phyloP scores from a whole-genome alignment of 768 basidiomycete genomes.

The Collybia mongolica region DNA sequence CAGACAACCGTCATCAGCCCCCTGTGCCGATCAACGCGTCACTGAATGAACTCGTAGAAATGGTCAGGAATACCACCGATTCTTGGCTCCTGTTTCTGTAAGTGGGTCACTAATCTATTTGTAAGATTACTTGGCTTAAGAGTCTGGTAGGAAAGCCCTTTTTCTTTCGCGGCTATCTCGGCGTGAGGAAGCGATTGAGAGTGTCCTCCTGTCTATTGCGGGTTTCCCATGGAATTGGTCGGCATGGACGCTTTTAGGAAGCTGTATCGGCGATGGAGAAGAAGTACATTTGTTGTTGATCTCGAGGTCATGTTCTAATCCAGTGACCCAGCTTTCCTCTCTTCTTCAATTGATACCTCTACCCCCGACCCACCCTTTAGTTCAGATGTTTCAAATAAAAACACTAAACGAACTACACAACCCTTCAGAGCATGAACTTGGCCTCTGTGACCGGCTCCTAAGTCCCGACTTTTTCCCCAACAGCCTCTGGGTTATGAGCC shows the following conservation, averaged over 20 bases:
- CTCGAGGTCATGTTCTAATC: slow-evolving; percentile 14
- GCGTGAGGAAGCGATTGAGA: slow-evolving; percentile 85
- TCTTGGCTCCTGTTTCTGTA: slow-evolving; percentile 87
- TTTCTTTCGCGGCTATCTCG: slow-evolving; percentile 78
- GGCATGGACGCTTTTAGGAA: slow-evolving; percentile 80
- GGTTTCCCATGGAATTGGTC: slow-evolving; percentile 94
- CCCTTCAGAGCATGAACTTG: slow-evolving; percentile 83
- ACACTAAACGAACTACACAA: slow-evolving; percentile 88
- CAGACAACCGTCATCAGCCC: slow-evolving; percentile 72
- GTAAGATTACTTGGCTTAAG: slow-evolving; percentile 6
- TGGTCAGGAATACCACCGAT: slow-evolving; percentile 59
- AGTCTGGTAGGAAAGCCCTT: slow-evolving; percentile 65
- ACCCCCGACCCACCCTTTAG: slow-evolving; percentile 43
- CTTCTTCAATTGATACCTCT: slow-evolving; percentile 49
- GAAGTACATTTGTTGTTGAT: slow-evolving; percentile 52
- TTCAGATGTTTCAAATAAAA: slow-evolving; percentile 81
- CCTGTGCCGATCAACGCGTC: slow-evolving; percentile 62
- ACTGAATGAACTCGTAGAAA: slow-evolving; percentile 56
- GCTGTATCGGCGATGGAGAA: slow-evolving; percentile 78
- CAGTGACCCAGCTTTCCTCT: slow-evolving; percentile 39
- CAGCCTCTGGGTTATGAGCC: slow-evolving; percentile 83
- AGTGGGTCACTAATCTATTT: slow-evolving; percentile 19
- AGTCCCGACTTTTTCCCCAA: slow-evolving; percentile 71
- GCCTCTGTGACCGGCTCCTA: slow-evolving; percentile 77
- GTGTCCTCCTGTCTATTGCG: slow-evolving; percentile 69